phyloP scores from a whole-genome alignment of 2,329 filamentous ascomycete species.

The Aspergillus sp. region DNA sequence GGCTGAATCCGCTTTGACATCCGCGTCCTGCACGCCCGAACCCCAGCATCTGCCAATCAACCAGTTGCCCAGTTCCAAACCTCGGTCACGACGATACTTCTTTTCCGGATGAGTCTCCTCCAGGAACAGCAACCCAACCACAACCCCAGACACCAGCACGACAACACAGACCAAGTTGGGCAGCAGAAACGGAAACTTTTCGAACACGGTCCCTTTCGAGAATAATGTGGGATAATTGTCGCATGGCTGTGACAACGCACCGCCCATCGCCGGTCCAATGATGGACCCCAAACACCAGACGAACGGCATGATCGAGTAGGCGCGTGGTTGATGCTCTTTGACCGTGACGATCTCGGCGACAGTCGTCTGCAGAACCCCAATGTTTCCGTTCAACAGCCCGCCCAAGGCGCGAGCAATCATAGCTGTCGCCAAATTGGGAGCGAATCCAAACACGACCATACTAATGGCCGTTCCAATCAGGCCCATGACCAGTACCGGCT shows the following conservation, averaged over 20 bases:
- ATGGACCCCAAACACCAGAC: conserved; percentile 98
- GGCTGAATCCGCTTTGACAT: conserved; percentile 52
- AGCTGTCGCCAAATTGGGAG: conserved; percentile 76
- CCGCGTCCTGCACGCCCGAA: conserved; percentile 26
- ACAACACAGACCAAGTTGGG: conserved; percentile 86
- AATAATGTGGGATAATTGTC: conserved; percentile 77
- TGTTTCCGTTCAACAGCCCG: conserved; percentile 92
- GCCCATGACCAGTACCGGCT: conserved; percentile 88
- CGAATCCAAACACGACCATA: conserved; percentile 89
- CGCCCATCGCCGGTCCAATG: conserved; percentile 86
- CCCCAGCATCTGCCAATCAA: conserved; percentile 48
- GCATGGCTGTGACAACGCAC: conserved; percentile 83
- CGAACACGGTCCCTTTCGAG: conserved; percentile 72
- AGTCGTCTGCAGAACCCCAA: conserved; percentile 91
- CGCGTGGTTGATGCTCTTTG: conserved; percentile 90
- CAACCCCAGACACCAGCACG: conserved; percentile 73
- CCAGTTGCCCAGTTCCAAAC: conserved; percentile 73
- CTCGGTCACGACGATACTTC: conserved; percentile 72
- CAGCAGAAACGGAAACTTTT: conserved; percentile 82
- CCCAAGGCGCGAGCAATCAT: conserved; percentile 85
- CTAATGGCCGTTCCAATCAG: conserved; percentile 87
- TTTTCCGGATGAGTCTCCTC: conserved; percentile 90
- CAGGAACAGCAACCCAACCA: conserved; percentile 79
- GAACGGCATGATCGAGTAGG: conserved; percentile 96
- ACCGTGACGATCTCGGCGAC: conserved; percentile 90